phyloP scores from a whole-genome alignment of 2,329 filamentous ascomycete genomes.

The Cyphellophora attinorum region DNA sequence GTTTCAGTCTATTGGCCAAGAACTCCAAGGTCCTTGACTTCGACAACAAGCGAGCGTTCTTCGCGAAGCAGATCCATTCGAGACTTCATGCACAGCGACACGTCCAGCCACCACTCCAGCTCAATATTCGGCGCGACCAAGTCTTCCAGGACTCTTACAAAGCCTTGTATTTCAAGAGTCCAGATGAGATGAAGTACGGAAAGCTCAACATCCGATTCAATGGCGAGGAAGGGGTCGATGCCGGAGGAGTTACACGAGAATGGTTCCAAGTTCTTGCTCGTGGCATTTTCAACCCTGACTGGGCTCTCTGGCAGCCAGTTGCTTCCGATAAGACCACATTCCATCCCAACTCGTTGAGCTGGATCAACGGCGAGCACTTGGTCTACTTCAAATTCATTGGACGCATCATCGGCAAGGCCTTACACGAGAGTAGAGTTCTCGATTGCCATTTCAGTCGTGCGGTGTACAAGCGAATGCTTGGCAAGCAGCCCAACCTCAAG shows the following conservation, averaged over 20 bases:
- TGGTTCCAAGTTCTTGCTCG: slow-evolving; percentile 98
- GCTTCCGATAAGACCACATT: slow-evolving; percentile 97
- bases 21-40: slow-evolving; percentile 99
- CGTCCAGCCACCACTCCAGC: slow-evolving; percentile 67
- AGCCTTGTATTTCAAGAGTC: slow-evolving; percentile 92
- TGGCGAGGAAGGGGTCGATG: slow-evolving; percentile 94
- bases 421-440: slow-evolving; percentile 90
- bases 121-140: slow-evolving; percentile 83
- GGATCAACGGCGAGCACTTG: slow-evolving; percentile 88
- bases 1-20: slow-evolving; percentile 90
- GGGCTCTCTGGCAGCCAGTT: slow-evolving; percentile 90
- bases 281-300: slow-evolving; percentile 99
- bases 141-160: slow-evolving; percentile 99
- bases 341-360: slow-evolving; percentile 91
- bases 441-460: slow-evolving; percentile 99
- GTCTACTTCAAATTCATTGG: slow-evolving; percentile 99
- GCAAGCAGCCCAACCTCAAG: slow-evolving; percentile 91
- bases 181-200: slow-evolving; percentile 97
- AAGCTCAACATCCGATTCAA: slow-evolving; percentile 97
- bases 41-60: slow-evolving; percentile 99
- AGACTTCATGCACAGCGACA: slow-evolving; percentile 61
- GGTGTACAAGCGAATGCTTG: slow-evolving; percentile 94
- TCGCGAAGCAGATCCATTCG: slow-evolving; percentile 83
- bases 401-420: slow-evolving; percentile 92
- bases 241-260: slow-evolving; percentile 91